Percentiles rank a stretch among this genome's conserved stretches.
Evolutionary conservation across 148 eudicot genomes (phyloP).

Genomic region (Limonium bicolor): DNA sequence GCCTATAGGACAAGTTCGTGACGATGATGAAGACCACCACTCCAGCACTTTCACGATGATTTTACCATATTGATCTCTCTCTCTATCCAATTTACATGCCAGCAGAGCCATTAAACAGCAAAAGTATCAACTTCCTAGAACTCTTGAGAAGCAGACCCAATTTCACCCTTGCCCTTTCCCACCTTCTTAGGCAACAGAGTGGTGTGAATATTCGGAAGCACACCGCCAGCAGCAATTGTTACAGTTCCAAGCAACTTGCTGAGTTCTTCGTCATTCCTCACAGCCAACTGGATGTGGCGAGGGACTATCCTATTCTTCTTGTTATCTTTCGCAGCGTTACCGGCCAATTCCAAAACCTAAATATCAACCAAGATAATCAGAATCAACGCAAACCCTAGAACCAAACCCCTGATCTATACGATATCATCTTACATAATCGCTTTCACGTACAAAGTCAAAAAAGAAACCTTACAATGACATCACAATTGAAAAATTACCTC

Average conservation of each 20-base stretch:
- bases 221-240: not conserved
- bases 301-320: not conserved
- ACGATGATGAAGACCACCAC: too few relatives aligned
- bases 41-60: too few relatives aligned
- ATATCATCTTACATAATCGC: not conserved
- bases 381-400: too few relatives aligned
- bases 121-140: too few relatives aligned
- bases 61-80: too few relatives aligned
- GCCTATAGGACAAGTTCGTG: too few relatives aligned
- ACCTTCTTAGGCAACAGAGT: constrained; percentile 2
- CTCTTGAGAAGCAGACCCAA: not conserved
- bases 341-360: constrained; percentile 3
- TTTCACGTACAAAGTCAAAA: not conserved
- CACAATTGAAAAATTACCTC: constrained; percentile 13
- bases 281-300: not conserved
- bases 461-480: not conserved
- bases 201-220: not conserved
- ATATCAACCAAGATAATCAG: not conserved
- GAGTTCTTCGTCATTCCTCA: constrained; percentile 3
- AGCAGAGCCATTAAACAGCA: too few relatives aligned
- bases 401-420: too few relatives aligned
- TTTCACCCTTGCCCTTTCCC: not conserved
- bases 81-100: too few relatives aligned
- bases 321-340: constrained; percentile 4
- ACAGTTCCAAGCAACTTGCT: not conserved